Evolutionary conservation across 352 stramenopile species (phyloP).

Genomic region (Globisporangium perplexum): DNA sequence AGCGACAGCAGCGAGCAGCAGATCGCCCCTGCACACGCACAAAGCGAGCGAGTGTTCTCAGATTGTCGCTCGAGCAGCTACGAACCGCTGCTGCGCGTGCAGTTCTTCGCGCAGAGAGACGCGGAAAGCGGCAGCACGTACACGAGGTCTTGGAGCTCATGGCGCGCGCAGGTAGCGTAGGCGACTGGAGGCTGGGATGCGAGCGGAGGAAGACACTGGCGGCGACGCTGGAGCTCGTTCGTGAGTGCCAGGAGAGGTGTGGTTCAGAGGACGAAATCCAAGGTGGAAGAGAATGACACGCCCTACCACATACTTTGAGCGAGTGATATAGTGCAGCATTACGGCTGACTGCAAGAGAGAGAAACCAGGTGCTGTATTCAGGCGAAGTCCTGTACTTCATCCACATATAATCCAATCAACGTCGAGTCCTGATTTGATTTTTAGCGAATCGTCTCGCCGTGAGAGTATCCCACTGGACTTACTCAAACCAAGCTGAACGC

Average conservation of each 20-base stretch:
- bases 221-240: not conserved
- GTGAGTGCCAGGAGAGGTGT: not conserved
- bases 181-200: not conserved
- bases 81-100: not conserved
- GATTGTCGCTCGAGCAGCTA: not conserved
- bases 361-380: conserved; percentile 2
- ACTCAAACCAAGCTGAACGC: not conserved
- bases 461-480: not conserved
- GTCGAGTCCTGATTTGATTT: not conserved
- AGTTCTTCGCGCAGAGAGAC: not conserved
- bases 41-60: not conserved
- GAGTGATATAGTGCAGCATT: not conserved
- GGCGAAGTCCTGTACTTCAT: not conserved
- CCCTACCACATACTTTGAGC: not conserved
- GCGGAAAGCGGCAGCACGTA: conserved; percentile 13
- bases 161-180: not conserved
- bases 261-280: conserved; percentile 1
- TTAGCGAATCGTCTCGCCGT: not conserved
- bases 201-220: not conserved
- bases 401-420: not conserved
- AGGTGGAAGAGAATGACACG: not conserved
- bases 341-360: not conserved
- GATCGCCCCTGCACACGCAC: conserved; percentile 37
- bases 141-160: conserved; percentile 38
- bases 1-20: conserved; percentile 73